These are phyloP conservation scores for Calonectria crousiana DNA, from an alignment of 2,329 filamentous ascomycete genomes.

Conservation along the genomic window DNA sequence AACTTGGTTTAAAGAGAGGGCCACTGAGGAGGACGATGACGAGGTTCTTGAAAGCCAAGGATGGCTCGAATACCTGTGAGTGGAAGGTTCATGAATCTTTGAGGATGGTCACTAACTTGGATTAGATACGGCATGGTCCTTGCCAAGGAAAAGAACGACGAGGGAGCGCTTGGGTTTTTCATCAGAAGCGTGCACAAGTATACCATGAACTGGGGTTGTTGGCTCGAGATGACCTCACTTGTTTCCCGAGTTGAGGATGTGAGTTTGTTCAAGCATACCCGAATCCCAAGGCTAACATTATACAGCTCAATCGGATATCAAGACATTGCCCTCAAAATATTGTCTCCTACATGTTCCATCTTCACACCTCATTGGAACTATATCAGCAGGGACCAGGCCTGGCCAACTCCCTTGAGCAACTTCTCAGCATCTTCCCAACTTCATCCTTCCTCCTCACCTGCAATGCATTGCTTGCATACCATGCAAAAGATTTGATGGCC, in stretches of 20 bases:
- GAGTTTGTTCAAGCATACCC: constrained; percentile 51
- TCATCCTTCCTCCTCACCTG: constrained; percentile 94
- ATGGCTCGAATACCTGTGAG: constrained; percentile 88
- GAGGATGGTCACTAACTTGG: constrained; percentile 1
- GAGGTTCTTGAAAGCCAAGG: constrained; percentile 78
- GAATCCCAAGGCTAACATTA: constrained; percentile 23
- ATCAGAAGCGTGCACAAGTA: constrained; percentile 88
- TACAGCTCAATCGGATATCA: constrained; percentile 77
- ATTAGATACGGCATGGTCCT: constrained; percentile 86
- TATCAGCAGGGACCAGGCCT: constrained; percentile 86
- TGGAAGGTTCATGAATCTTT: constrained; percentile 2
- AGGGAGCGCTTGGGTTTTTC: constrained; percentile 87
- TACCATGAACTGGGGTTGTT: constrained; percentile 97
- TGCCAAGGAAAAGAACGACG: constrained; percentile 90
- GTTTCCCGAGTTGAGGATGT: constrained; percentile 86
- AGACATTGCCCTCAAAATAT: constrained; percentile 87
- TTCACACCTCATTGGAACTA: constrained; percentile 90
- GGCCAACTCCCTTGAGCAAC: constrained; percentile 79
- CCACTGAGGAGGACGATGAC: constrained; percentile 68
- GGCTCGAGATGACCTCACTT: constrained; percentile 90
- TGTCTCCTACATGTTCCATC: constrained; percentile 93
- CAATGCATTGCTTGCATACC: constrained; percentile 88
- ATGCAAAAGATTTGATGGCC: constrained; percentile 83
- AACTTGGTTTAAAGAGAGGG: constrained; percentile 81
- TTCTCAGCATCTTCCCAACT: constrained; percentile 86